Evolutionary conservation across 306 rosid genomes (phyloP).

Genomic region (Geum urbanum): DNA sequence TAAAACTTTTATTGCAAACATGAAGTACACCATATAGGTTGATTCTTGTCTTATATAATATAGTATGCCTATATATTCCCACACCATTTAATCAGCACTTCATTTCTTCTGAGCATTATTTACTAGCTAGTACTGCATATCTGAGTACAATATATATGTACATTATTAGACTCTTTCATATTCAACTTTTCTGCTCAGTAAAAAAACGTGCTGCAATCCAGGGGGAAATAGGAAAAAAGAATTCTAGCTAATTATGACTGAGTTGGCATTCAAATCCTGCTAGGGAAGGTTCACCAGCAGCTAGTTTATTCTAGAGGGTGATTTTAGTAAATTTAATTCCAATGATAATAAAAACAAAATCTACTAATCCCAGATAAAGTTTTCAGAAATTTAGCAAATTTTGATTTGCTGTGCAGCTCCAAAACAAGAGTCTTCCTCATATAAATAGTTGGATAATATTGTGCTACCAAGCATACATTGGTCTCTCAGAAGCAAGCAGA

Average conservation of each 20-base stretch:
- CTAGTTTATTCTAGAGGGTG: not conserved
- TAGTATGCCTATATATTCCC: not conserved
- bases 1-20: slow-evolving; percentile 11
- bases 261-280: not conserved
- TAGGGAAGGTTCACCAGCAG: not conserved
- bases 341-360: slow-evolving; percentile 1
- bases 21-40: not conserved
- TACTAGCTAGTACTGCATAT: not conserved
- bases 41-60: not conserved
- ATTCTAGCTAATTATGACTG: not conserved
- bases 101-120: not conserved
- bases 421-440: not conserved
- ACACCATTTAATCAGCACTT: slow-evolving; percentile 1
- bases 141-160: not conserved
- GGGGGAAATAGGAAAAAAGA: not conserved
- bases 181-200: not conserved
- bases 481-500: not conserved
- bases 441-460: not conserved
- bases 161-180: not conserved
- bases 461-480: not conserved
- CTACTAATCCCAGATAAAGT: not conserved
- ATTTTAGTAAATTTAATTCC: not conserved
- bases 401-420: not conserved
- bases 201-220: not conserved
- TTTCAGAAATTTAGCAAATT: not conserved